These are phyloP conservation scores for Suillus paluster DNA, from an alignment of 768 basidiomycete genomes.

Conservation along the genomic window DNA sequence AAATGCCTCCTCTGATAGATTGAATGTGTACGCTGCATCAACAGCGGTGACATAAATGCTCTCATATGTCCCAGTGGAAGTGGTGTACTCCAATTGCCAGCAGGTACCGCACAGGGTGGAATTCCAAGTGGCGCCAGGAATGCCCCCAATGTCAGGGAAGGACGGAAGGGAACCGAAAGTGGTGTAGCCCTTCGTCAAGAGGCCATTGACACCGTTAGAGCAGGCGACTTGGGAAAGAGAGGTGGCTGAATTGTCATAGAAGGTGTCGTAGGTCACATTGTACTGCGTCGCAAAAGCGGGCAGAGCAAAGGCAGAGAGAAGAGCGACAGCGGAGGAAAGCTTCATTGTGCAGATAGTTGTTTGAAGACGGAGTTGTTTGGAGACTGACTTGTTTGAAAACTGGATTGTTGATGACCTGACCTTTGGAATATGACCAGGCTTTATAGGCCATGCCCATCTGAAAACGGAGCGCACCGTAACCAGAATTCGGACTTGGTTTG, in stretches of 20 bases:
- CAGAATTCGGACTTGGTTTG: neutral
- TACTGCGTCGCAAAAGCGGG: constrained; percentile 18
- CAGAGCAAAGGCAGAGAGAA: constrained; percentile 22
- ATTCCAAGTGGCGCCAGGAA: constrained; percentile 40
- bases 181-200: constrained; percentile 34
- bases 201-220: constrained; percentile 39
- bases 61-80: constrained; percentile 32
- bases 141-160: constrained; percentile 38
- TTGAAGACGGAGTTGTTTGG: neutral
- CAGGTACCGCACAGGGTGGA: constrained; percentile 62
- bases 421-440: neutral
- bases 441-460: neutral
- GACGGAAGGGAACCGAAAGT: constrained; percentile 37
- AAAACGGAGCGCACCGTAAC: neutral
- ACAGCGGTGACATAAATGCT: constrained; percentile 55
- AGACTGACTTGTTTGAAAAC: neutral
- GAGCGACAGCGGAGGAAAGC: constrained; percentile 13
- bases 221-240: constrained; percentile 37
- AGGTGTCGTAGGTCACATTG: constrained; percentile 36
- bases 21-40: constrained; percentile 50
- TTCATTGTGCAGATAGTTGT: constrained; percentile 40
- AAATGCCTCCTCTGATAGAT: constrained; percentile 41
- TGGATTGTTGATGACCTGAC: neutral
- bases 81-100: constrained; percentile 58
- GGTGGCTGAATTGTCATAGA: constrained; percentile 34